Base-by-base conservation (phyloP, 768 basidiomycete genomes). In the Auriscalpium orientale region DNA sequence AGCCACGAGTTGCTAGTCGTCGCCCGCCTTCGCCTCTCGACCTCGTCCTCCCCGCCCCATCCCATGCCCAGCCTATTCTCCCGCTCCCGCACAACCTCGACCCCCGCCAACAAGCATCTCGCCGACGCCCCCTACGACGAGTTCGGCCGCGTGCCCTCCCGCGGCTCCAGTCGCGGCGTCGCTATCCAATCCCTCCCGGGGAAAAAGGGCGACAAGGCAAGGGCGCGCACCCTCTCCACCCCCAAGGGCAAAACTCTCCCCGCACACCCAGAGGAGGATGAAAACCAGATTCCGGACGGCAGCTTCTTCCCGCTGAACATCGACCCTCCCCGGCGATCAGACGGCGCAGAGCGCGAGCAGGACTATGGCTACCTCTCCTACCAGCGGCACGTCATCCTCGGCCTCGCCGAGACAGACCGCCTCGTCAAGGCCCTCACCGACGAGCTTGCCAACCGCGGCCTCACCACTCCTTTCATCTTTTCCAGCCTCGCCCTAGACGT, bases 391-490 rank as follows among this genome's bases (percentile, higher is more conserved):
- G 83, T 91, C 58, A 76, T 89, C 15, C 79, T 92, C 0, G 85
- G 86, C n/a, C 77, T 89, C 15, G 82, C 86, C 52, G 80, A 90
- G 64, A 80, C 88, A 43, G 78, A 80, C 7, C 78, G 81, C 45
- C 81, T 93, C 48, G 85, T 91, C n/a, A 77, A 80, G 45, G 81
- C 83, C 56, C 72, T 91, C 55, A 78, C 82, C 48, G 76, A 81
- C 53, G 88, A 90, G 71, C 81, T 93, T 54, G 78, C 78, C 59
- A 76, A 80, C 54, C 78, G 89, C 63, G 89, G 76, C 10, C 78
- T 97, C 58, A 85, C 87, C 20, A 92, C 91, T 3, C 94, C 95
- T 20, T 87, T 97, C 72, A 84, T 98, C 59, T 95, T 98, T 74
- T 91, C 90, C 38, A 83, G 82, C 33, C 82, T 87, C 62, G 93